A percentile compares a stretch with the other conserved stretches of the same genome.
phyloP scores from a whole-genome alignment of 345 rosid species.

The Populus ilicifolia region DNA sequence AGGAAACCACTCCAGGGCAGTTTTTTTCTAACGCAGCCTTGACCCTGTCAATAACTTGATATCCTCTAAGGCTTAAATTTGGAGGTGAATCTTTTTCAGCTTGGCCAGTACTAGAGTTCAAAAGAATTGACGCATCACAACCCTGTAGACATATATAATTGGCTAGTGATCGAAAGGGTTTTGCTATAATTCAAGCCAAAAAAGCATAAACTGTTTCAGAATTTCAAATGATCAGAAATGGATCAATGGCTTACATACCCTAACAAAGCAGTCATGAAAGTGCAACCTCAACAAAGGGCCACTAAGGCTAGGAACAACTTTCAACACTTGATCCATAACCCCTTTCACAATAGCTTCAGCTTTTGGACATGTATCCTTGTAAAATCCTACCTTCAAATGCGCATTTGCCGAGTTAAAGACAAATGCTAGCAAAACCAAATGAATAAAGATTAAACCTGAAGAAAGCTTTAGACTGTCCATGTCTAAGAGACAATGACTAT shows the following conservation, averaged over 20 bases:
- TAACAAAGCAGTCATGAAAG: slow-evolving; percentile 79
- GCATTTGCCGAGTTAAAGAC: slow-evolving; percentile 28
- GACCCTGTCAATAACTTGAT: slow-evolving; percentile 46
- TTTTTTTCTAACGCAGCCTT: slow-evolving; percentile 57
- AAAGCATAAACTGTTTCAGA: background rate
- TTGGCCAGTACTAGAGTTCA: slow-evolving; percentile 42
- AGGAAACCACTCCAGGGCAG: slow-evolving; percentile 77
- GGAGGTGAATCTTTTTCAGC: slow-evolving; percentile 53
- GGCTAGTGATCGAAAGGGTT: background rate
- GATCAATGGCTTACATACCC: slow-evolving; percentile 35
- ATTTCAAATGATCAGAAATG: background rate
- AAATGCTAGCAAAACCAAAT: slow-evolving; percentile 17
- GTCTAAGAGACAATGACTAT: background rate
- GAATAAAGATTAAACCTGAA: slow-evolving; percentile 22
- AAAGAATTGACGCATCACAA: slow-evolving; percentile 72
- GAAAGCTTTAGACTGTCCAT: slow-evolving; percentile 36
- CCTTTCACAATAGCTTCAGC: slow-evolving; percentile 47
- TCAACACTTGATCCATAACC: slow-evolving; percentile 26
- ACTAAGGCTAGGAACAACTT: slow-evolving; percentile 41
- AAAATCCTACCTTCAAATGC: slow-evolving; percentile 55
- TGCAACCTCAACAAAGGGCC: slow-evolving; percentile 67
- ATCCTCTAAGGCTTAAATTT: slow-evolving; percentile 59
- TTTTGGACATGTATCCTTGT: slow-evolving; percentile 39
- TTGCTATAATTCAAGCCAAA: background rate
- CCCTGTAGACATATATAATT: slow-evolving; percentile 40